A percentile compares a stretch with the other conserved stretches of the same genome.
These are phyloP conservation scores for Neurospora sp. DNA, from an alignment of 2,329 filamentous ascomycete species.

Conservation along the genomic window DNA sequence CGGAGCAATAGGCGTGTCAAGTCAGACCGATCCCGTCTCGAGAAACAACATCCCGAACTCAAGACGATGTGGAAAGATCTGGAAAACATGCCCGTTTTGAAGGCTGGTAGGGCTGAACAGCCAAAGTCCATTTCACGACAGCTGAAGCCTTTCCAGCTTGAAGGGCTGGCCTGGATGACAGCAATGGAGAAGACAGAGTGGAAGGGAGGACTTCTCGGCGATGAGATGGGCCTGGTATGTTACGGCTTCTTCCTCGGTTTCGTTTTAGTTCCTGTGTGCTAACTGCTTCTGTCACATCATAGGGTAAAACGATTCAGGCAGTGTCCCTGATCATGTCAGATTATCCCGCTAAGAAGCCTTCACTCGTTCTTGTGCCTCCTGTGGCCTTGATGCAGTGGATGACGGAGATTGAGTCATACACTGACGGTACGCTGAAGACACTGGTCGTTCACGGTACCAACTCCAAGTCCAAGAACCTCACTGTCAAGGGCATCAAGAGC, in stretches of 20 bases:
- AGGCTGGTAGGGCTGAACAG: conserved; percentile 52
- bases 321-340: conserved; percentile 98
- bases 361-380: conserved; percentile 81
- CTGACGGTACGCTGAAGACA: conserved; percentile 80
- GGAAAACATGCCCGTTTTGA: conserved; percentile 56
- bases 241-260: background rate
- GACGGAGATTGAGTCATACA: conserved; percentile 69
- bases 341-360: conserved; percentile 72
- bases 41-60: conserved; percentile 67
- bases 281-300: background rate
- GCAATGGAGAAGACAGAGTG: conserved; percentile 78
- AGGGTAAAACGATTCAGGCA: conserved; percentile 92
- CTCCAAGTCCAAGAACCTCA: conserved; percentile 67
- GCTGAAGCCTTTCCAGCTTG: conserved; percentile 86
- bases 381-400: conserved; percentile 96
- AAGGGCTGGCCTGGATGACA: conserved; percentile 91
- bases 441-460: conserved; percentile 87
- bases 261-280: background rate
- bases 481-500: conserved; percentile 62
- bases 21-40: conserved; percentile 56
- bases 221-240: conserved; percentile 83
- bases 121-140: conserved; percentile 69
- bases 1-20: conserved; percentile 20
- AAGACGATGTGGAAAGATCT: conserved; percentile 77
- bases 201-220: conserved; percentile 82